A percentile compares a stretch with the other conserved stretches of the same genome.
Evolutionary conservation across 192 early-diverging fungal genomes (phyloP).

Genomic region (Chytriomyces hyalinus): DNA sequence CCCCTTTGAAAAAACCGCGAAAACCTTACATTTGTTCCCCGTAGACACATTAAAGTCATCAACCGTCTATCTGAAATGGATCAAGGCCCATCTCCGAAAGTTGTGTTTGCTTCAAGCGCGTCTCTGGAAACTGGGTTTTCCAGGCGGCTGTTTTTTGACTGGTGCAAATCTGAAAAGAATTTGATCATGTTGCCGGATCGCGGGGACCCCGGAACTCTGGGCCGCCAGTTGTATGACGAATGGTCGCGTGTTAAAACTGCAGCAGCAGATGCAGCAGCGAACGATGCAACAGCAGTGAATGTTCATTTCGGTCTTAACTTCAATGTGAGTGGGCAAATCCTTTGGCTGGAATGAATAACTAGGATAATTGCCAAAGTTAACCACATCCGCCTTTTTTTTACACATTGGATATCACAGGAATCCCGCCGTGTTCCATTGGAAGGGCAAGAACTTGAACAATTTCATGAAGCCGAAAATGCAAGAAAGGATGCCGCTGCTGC

Average conservation of each 20-base stretch:
- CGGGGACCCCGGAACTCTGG: slow-evolving; percentile 71
- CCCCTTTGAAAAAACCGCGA: not conserved
- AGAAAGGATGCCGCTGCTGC: slow-evolving; percentile 64
- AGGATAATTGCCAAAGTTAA: too few species aligned
- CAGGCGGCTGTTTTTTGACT: slow-evolving; percentile 76
- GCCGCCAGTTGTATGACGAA: slow-evolving; percentile 67
- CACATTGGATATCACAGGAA: not conserved
- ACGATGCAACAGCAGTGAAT: slow-evolving; percentile 33
- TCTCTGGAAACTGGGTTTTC: slow-evolving; percentile 84
- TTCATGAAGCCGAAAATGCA: slow-evolving; percentile 61
- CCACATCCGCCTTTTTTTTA: too few species aligned
- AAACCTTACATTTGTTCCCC: not conserved
- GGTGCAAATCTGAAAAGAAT: slow-evolving; percentile 63
- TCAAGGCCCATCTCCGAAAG: slow-evolving; percentile 70
- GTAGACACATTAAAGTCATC: slow-evolving; percentile 25
- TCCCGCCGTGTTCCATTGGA: slow-evolving; percentile 74
- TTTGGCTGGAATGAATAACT: too few species aligned
- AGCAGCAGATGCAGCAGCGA: not conserved
- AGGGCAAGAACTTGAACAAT: slow-evolving; percentile 81
- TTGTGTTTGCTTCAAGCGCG: slow-evolving; percentile 83
- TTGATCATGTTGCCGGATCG: slow-evolving; percentile 81
- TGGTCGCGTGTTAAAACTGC: slow-evolving; percentile 53
- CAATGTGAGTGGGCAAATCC: not conserved
- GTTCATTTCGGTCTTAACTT: slow-evolving; percentile 35
- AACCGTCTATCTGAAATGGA: slow-evolving; percentile 65